Evolutionary conservation across 441 rosid genomes (phyloP).

Genomic region (Capsella rubella): DNA sequence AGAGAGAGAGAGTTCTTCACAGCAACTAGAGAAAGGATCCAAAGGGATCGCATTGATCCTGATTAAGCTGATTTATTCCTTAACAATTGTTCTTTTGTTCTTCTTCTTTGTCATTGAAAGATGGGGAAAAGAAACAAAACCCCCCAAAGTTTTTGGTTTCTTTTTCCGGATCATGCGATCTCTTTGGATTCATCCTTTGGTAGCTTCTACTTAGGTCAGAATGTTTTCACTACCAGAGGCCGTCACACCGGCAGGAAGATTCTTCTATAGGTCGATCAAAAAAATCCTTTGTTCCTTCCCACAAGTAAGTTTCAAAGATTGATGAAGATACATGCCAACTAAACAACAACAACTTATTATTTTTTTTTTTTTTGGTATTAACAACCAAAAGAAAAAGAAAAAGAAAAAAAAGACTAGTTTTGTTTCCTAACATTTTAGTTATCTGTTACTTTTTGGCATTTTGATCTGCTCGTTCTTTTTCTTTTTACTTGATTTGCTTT

Average conservation of each 20-base stretch:
- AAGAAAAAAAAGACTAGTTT: neutral
- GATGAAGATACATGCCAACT: slow-evolving; percentile 8
- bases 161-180: slow-evolving; percentile 92
- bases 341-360: neutral
- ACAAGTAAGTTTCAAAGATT: slow-evolving; percentile 44
- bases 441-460: neutral
- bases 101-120: slow-evolving; percentile 19
- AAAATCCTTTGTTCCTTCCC: slow-evolving; percentile 1
- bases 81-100: neutral
- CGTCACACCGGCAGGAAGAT: slow-evolving; percentile 1
- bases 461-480: neutral
- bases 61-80: slow-evolving; percentile 37
- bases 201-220: slow-evolving; percentile 52
- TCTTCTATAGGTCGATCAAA: slow-evolving; percentile 22
- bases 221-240: slow-evolving; percentile 23
- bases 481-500: neutral
- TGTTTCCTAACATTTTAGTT: neutral
- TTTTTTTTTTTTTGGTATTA: neutral
- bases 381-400: neutral
- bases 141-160: neutral
- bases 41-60: slow-evolving; percentile 99
- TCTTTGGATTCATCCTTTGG: slow-evolving; percentile 95
- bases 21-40: slow-evolving; percentile 90
- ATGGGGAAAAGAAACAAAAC: neutral
- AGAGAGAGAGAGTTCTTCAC: slow-evolving; percentile 30